phyloP scores from a whole-genome alignment of 441 rosid genomes.

The Flueggea neowawraea region DNA sequence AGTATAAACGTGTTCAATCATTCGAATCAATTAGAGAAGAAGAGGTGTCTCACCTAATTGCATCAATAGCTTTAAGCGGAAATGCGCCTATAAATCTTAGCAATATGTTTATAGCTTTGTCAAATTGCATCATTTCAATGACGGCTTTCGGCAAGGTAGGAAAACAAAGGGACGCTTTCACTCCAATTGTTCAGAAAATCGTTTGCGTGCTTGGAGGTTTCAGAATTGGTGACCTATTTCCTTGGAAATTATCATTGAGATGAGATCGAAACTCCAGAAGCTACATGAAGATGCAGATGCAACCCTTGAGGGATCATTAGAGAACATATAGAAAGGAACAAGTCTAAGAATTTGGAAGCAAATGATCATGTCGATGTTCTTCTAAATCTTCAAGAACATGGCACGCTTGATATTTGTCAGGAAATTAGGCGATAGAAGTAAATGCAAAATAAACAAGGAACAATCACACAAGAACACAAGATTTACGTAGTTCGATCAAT shows the following conservation, averaged over 20 bases:
- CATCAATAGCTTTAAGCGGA: too few species aligned
- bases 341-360: neutral
- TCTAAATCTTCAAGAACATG: too few species aligned
- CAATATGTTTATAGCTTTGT: neutral
- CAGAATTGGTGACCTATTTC: slow-evolving; percentile 22
- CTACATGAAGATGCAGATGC: slow-evolving; percentile 3
- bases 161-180: slow-evolving; percentile 12
- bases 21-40: too few species aligned
- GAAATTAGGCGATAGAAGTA: too few species aligned
- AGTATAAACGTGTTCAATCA: too few species aligned
- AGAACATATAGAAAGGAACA: slow-evolving; percentile 10
- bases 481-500: too few species aligned
- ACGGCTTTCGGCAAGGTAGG: slow-evolving; percentile 17
- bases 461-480: too few species aligned
- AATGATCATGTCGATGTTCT: slow-evolving; percentile 15
- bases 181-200: neutral
- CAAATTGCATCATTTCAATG: slow-evolving; percentile 10
- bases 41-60: too few species aligned
- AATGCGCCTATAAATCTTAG: slow-evolving; percentile 1
- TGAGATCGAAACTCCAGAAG: slow-evolving; percentile 8
- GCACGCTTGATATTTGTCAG: too few species aligned
- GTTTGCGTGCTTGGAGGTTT: slow-evolving; percentile 8
- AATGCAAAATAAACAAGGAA: too few species aligned
- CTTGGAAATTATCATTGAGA: slow-evolving; percentile 17
- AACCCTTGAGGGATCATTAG: slow-evolving; percentile 12